Conservation (phyloP, 1,139 yeast genomes). For the Debaryomycetaceae sp. region DNA sequence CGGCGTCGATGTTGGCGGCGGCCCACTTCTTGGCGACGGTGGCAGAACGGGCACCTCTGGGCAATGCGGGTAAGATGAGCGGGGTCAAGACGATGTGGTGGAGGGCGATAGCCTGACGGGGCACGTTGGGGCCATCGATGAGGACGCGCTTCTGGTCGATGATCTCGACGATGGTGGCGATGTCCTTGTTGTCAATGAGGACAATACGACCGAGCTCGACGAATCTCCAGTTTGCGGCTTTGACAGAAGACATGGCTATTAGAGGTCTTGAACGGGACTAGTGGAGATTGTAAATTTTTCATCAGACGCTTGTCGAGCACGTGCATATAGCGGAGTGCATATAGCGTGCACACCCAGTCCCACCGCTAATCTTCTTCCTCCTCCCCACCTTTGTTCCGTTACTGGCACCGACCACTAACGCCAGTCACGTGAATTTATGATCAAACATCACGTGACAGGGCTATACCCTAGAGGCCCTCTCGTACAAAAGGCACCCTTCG, state of each 20-base stretch:
- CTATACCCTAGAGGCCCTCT: no score
- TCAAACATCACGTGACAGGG: no score
- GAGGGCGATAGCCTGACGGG: conserved; percentile 86
- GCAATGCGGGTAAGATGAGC: conserved; percentile 69
- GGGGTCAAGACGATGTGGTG: conserved; percentile 90
- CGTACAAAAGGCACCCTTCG: no score
- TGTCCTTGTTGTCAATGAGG: conserved; percentile 70
- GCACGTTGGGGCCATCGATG: conserved; percentile 93
- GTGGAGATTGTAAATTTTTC: conserved; percentile 3
- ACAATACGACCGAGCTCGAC: conserved; percentile 99
- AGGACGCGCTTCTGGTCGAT: conserved; percentile 98
- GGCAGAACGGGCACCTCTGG: conserved; percentile 90
- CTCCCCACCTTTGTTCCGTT: no score
- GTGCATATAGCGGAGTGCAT: no score
- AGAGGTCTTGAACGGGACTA: background rate
- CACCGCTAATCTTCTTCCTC: no score
- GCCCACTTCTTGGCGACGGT: conserved; percentile 89
- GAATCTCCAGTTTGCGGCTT: conserved; percentile 97
- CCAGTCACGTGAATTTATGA: no score
- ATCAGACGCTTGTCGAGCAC: no score
- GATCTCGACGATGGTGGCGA: conserved; percentile 95
- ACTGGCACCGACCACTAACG: no score
- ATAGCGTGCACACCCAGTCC: no score
- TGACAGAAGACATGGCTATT: conserved; percentile 49
- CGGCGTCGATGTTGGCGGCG: conserved; percentile 77